Conservation (phyloP, 768 basidiomycete species). For the Cytidiella melzeri region DNA sequence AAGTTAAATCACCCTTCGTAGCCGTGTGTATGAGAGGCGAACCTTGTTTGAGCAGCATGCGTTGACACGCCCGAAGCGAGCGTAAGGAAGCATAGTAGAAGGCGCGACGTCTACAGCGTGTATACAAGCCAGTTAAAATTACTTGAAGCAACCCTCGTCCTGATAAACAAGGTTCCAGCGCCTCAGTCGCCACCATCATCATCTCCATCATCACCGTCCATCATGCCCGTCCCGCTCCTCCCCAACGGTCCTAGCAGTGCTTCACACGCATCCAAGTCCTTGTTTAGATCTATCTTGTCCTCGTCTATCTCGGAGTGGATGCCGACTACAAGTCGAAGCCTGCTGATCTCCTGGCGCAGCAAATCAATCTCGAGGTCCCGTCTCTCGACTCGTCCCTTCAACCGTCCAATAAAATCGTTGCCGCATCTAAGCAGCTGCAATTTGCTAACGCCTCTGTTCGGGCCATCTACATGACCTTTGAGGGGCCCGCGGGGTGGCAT, state of each 20-base stretch:
- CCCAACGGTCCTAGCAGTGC: slow-evolving; percentile 13
- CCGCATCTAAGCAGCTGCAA: slow-evolving; percentile 86
- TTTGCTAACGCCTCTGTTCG: slow-evolving; percentile 93
- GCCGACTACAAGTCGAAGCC: slow-evolving; percentile 40
- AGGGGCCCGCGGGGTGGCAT: slow-evolving; percentile 88
- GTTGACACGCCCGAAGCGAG: too few species aligned
- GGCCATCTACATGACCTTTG: slow-evolving; percentile 80
- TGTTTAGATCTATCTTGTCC: slow-evolving; percentile 45
- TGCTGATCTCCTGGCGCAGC: slow-evolving; percentile 60
- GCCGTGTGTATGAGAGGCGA: too few species aligned
- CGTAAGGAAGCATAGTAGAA: too few species aligned
- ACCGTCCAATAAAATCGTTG: slow-evolving; percentile 77
- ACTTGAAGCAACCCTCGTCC: too few species aligned
- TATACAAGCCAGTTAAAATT: too few species aligned
- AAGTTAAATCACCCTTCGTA: too few species aligned
- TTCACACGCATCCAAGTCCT: slow-evolving; percentile 56
- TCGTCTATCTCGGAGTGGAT: slow-evolving; percentile 28
- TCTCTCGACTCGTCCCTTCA: slow-evolving; percentile 73
- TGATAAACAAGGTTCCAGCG: neutral
- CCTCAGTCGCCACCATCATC: slow-evolving; percentile 3
- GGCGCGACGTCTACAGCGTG: too few species aligned
- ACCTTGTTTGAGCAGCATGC: too few species aligned
- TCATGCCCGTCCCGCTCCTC: slow-evolving; percentile 14
- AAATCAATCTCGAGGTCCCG: slow-evolving; percentile 71
- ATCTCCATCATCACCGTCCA: slow-evolving; percentile 16